Base-by-base conservation (phyloP, 192 early-diverging fungal species). In the Rhizophagus sp. region DNA sequence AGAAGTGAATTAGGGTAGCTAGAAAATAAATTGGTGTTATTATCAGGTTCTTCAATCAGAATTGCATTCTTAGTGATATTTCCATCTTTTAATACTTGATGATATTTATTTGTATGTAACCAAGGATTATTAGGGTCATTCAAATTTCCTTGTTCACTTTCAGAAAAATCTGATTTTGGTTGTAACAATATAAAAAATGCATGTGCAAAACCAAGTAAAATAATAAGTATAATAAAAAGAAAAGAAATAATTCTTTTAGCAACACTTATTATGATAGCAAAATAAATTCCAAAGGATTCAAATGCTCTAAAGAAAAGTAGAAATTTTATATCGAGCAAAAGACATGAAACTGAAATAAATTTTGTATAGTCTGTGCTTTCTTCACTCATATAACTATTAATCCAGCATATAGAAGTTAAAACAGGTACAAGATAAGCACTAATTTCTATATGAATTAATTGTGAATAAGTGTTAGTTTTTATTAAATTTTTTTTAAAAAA, bases 261-360 rank as follows among this genome's bases (percentile, higher is more conserved):
- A 22, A 41, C 36, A 12, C 36, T 19, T 2, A 73, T n/a, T 8
- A 73, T 73, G 1, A 47, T 73, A 13, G 71, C 47, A 24, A 73
- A 24, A 73, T 73, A 73, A 27, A 73, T 22, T 44, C 71, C 71
- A 50, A 73, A 44, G 8, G 4, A 44, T 50, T 34, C 19, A 41
- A 47, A 41, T 15, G 71, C 19, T 73, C 44, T 11, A 10, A 73
- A 50, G 41, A 47, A 50, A 19, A 73, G n/a, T 15, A 73, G 2
- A n/a, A 73, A 73, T 50, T 73, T 73, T 24, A 73, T 44, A 11
- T 50, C 39, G 25, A 73, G 71, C 19, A 73, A 12, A 41, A 73
- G 39, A 41, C 13, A 22, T 24, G 44, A 73, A 49, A 47, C 9
- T 44, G 71, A 41, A 3, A 50, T 25, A 2, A 4, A 0, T 6